Evolutionary conservation across 768 basidiomycete species (phyloP).

Genomic region (Mycena galopus): DNA sequence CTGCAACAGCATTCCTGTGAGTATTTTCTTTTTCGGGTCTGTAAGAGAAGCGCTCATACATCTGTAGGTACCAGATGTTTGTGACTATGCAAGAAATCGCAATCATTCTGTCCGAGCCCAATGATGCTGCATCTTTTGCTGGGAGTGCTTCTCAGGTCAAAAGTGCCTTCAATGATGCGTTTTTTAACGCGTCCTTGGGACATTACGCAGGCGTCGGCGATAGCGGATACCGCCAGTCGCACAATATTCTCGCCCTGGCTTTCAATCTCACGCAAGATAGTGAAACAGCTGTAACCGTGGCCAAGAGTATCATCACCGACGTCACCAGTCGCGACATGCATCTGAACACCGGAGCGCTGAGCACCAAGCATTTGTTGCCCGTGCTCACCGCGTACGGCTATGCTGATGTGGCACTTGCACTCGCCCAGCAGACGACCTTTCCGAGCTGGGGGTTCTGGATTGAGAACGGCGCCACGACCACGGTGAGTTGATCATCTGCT

Average conservation of each 20-base stretch:
- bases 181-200: conserved; percentile 37
- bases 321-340: conserved; percentile 37
- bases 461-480: conserved; percentile 43
- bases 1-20: conserved; percentile 46
- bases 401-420: conserved; percentile 39
- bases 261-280: conserved; percentile 40
- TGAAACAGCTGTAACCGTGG: conserved; percentile 34
- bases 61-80: conserved; percentile 42
- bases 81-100: conserved; percentile 42
- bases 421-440: conserved; percentile 45
- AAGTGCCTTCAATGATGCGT: conserved; percentile 43
- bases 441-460: conserved; percentile 50
- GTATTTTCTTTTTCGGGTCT: conserved; percentile 16
- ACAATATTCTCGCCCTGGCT: conserved; percentile 45
- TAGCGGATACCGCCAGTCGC: conserved; percentile 45
- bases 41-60: neutral
- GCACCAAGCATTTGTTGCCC: conserved; percentile 44
- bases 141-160: conserved; percentile 41
- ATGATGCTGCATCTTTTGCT: conserved; percentile 39
- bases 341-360: conserved; percentile 43
- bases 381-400: conserved; percentile 40
- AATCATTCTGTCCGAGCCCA: conserved; percentile 36
- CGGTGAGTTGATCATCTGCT: too few species aligned
- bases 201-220: conserved; percentile 44
- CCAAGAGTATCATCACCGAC: conserved; percentile 41